phyloP scores from a whole-genome alignment of 306 rosid species.

The Spatholobus suberectus region DNA sequence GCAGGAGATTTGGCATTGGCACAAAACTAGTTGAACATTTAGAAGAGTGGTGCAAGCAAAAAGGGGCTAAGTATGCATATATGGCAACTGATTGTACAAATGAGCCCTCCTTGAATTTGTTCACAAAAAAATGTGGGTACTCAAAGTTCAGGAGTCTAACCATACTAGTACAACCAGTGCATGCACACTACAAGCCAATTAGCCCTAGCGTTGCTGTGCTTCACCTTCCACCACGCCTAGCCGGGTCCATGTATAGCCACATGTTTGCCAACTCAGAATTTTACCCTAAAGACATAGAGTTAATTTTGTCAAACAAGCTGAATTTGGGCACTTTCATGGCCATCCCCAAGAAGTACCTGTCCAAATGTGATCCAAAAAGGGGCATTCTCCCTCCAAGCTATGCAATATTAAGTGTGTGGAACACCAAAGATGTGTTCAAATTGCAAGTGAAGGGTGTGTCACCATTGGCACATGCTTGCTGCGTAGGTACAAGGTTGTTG shows the following conservation, averaged over 20 bases:
- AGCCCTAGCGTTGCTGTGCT: constrained; percentile 49
- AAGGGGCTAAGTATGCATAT: constrained; percentile 75
- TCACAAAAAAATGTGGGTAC: constrained; percentile 76
- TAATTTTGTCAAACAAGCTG: constrained; percentile 67
- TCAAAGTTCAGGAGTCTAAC: constrained; percentile 74
- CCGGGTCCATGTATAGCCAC: constrained; percentile 53
- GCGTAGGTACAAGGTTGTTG: constrained; percentile 71
- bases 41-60: constrained; percentile 88
- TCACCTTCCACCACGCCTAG: constrained; percentile 50
- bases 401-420: constrained; percentile 90
- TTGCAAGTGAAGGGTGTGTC: constrained; percentile 83
- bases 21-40: constrained; percentile 67
- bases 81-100: constrained; percentile 93
- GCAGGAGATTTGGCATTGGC: constrained; percentile 91
- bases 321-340: constrained; percentile 92
- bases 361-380: constrained; percentile 56
- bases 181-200: constrained; percentile 76
- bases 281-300: constrained; percentile 70
- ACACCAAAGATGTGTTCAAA: constrained; percentile 86
- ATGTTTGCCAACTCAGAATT: constrained; percentile 72
- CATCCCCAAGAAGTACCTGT: constrained; percentile 59
- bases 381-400: constrained; percentile 61
- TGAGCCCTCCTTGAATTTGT: constrained; percentile 80
- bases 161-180: constrained; percentile 87
- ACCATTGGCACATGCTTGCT: constrained; percentile 60